Conservation (phyloP, 2,329 filamentous ascomycete genomes). For the Scytalidium sp. region DNA sequence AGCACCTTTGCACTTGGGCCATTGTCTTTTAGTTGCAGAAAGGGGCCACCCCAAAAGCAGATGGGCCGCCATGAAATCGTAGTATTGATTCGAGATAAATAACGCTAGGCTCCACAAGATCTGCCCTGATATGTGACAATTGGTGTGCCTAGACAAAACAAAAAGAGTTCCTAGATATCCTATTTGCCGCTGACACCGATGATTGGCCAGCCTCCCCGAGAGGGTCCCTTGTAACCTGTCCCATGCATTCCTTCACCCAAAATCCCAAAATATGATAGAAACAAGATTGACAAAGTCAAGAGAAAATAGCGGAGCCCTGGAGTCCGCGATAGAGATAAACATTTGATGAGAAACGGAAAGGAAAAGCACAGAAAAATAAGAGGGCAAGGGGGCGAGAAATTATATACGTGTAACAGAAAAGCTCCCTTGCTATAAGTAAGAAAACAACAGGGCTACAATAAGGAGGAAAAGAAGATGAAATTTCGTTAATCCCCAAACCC, state of each 20-base stretch:
- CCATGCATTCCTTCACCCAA: background rate
- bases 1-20: background rate
- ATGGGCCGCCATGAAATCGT: constrained; percentile 16
- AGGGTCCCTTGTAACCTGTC: background rate
- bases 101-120: constrained; percentile 8
- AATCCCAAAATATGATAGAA: background rate
- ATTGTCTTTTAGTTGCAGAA: constrained; percentile 14
- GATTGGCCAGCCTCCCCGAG: background rate
- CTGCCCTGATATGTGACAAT: constrained; percentile 12
- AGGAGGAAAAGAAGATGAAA: background rate
- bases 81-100: constrained; percentile 17
- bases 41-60: constrained; percentile 25
- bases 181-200: background rate
- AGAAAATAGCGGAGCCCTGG: background rate
- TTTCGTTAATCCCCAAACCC: background rate
- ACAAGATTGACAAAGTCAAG: background rate
- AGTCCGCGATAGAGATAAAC: too few relatives aligned
- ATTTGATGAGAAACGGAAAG: too few relatives aligned
- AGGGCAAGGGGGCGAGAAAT: background rate
- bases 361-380: background rate
- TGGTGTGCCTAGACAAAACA: background rate
- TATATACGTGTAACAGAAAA: too few relatives aligned
- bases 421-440: background rate
- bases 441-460: too few relatives aligned
- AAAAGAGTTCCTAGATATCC: background rate